Conservation (phyloP, 306 rosid species). For the Prosopis cineraria region DNA sequence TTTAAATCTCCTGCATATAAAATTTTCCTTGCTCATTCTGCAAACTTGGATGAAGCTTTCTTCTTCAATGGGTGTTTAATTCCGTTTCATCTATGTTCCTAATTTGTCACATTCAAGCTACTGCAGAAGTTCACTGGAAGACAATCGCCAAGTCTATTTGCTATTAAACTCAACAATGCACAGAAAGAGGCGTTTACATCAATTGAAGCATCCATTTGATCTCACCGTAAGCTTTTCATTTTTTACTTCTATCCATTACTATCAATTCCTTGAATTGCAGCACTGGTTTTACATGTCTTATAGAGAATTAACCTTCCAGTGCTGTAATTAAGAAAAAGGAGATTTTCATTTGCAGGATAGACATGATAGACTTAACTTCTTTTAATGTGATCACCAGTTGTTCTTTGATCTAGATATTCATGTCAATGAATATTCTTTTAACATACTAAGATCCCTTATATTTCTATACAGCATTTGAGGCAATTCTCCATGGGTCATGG, state of each 20-base stretch:
- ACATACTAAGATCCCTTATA: background rate
- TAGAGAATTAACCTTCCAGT: background rate
- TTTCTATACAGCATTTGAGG: conserved; percentile 61
- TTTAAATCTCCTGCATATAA: background rate
- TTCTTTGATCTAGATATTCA: background rate
- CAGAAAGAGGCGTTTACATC: conserved; percentile 45
- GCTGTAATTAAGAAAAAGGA: background rate
- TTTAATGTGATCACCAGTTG: background rate
- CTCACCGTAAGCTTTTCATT: conserved; percentile 46
- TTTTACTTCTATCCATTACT: conserved; percentile 8
- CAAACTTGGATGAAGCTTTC: conserved; percentile 9
- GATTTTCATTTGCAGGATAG: background rate
- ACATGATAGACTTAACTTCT: background rate
- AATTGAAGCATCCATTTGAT: conserved; percentile 52
- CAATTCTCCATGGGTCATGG: conserved; percentile 62
- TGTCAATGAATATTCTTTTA: background rate
- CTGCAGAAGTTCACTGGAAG: conserved; percentile 33
- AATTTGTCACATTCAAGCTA: background rate
- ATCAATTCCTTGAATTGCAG: background rate
- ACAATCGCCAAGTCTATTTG: conserved; percentile 22
- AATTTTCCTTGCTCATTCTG: background rate
- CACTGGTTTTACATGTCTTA: too few species aligned
- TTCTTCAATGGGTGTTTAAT: background rate
- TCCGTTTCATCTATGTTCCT: background rate
- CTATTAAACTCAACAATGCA: conserved; percentile 36